Percentiles rank a stretch among this genome's conserved stretches.
Conservation (phyloP, 441 rosid genomes). For the Codiaeum variegatum region DNA sequence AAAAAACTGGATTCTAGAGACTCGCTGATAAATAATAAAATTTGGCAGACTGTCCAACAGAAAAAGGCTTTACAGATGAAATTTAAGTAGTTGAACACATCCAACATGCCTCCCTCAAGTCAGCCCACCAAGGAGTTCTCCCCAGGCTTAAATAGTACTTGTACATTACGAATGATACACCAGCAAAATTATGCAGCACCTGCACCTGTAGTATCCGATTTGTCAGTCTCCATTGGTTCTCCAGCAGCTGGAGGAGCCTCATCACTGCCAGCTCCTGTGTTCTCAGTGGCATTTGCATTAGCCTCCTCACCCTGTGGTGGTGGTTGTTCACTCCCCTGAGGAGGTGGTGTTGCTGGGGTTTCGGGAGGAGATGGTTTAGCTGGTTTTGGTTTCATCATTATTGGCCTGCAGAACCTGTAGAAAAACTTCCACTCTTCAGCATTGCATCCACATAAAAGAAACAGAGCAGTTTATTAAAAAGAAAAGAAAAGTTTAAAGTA, state of each 20-base stretch:
- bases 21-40: constrained; percentile 23
- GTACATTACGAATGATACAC: constrained; percentile 25
- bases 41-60: constrained; percentile 10
- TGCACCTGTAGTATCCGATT: constrained; percentile 32
- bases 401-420: constrained; percentile 73
- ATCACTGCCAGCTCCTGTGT: constrained; percentile 26
- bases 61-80: constrained; percentile 18
- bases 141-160: constrained; percentile 22
- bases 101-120: neutral
- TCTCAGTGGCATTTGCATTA: constrained; percentile 8
- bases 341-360: constrained; percentile 46
- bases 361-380: constrained; percentile 57
- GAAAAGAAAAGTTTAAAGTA: neutral
- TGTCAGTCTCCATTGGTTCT: constrained; percentile 73
- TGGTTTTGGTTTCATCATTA: constrained; percentile 80
- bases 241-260: constrained; percentile 42
- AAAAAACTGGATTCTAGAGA: constrained; percentile 30
- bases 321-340: constrained; percentile 44
- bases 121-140: constrained; percentile 15
- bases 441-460: neutral
- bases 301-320: constrained; percentile 32
- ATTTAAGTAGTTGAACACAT: neutral
- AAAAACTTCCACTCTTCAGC: neutral
- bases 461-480: neutral
- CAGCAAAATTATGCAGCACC: constrained; percentile 24